Percentiles rank a stretch among this genome's conserved stretches.
phyloP scores from a whole-genome alignment of 805 yeast species.

The Suhomyces prunicola region DNA sequence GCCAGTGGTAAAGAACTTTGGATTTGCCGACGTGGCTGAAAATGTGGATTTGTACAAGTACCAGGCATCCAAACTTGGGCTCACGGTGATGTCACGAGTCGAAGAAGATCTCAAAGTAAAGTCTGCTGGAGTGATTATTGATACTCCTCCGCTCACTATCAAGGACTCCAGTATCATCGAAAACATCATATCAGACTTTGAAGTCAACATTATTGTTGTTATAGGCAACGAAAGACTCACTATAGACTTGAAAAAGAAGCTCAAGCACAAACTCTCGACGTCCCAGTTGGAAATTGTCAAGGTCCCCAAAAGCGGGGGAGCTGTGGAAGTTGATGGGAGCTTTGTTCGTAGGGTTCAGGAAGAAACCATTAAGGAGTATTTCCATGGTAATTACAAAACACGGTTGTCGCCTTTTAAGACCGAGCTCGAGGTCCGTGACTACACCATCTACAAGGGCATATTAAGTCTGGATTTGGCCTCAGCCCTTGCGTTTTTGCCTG shows the following conservation, averaged over 20 bases:
- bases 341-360: slow-evolving; percentile 72
- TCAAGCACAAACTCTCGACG: slow-evolving; percentile 30
- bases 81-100: slow-evolving; percentile 47
- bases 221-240: slow-evolving; percentile 73
- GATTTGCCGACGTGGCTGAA: slow-evolving; percentile 56
- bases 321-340: slow-evolving; percentile 68
- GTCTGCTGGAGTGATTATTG: slow-evolving; percentile 63
- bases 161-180: slow-evolving; percentile 53
- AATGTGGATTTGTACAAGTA: slow-evolving; percentile 57
- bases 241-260: slow-evolving; percentile 57
- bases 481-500: slow-evolving; percentile 38
- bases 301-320: slow-evolving; percentile 71
- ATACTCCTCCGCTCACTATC: slow-evolving; percentile 63
- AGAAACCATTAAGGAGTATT: slow-evolving; percentile 77
- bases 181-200: slow-evolving; percentile 56
- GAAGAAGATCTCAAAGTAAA: slow-evolving; percentile 45
- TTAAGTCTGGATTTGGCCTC: slow-evolving; percentile 36
- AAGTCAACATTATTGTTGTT: slow-evolving; percentile 59
- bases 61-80: slow-evolving; percentile 47
- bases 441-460: slow-evolving; percentile 61
- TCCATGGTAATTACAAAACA: slow-evolving; percentile 69
- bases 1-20: slow-evolving; percentile 81
- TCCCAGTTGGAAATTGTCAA: slow-evolving; percentile 49
- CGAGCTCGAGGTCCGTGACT: slow-evolving; percentile 61
- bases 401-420: slow-evolving; percentile 83